phyloP scores from a whole-genome alignment of 2,329 filamentous ascomycete species.

The Aspergillus japonicus region DNA sequence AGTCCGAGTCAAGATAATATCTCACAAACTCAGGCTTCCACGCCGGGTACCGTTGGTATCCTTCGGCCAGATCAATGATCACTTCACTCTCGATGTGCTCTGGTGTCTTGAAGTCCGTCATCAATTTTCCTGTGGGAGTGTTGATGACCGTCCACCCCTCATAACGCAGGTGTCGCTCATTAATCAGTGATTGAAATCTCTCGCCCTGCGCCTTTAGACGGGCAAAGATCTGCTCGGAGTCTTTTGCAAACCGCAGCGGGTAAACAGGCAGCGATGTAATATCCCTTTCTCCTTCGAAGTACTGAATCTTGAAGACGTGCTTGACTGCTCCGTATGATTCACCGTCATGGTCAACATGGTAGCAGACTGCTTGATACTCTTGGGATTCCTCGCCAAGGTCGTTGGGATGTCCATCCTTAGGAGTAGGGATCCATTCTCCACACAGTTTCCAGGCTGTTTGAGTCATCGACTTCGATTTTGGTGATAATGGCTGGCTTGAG shows the following conservation, averaged over 20 bases:
- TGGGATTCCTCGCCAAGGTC: slow-evolving; percentile 11
- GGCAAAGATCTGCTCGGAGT: slow-evolving; percentile 1
- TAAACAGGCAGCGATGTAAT: slow-evolving; percentile 28
- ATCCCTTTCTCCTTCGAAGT: slow-evolving; percentile 28
- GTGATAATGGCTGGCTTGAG: neutral
- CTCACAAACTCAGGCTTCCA: neutral
- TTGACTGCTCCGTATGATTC: slow-evolving; percentile 22
- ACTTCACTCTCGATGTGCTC: slow-evolving; percentile 19
- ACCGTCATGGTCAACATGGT: slow-evolving; percentile 33
- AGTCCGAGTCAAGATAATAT: neutral
- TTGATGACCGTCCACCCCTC: slow-evolving; percentile 14
- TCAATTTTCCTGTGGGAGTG: neutral
- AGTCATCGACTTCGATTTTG: neutral
- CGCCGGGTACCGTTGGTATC: slow-evolving; percentile 1
- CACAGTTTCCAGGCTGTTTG: slow-evolving; percentile 11
- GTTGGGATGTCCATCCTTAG: neutral
- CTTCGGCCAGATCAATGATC: slow-evolving; percentile 17
- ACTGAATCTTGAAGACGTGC: slow-evolving; percentile 23
- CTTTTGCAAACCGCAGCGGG: slow-evolving; percentile 16
- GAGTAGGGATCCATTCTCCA: slow-evolving; percentile 9
- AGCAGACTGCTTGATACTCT: slow-evolving; percentile 23
- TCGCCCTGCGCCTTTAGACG: slow-evolving; percentile 7
- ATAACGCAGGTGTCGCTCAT: slow-evolving; percentile 9
- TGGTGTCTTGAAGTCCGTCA: neutral
- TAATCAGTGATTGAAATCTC: slow-evolving; percentile 10